Percentiles rank a stretch among this genome's conserved stretches.
phyloP scores from a whole-genome alignment of 192 early-diverging fungal species.

The Rhizoclosmatium globosum region DNA sequence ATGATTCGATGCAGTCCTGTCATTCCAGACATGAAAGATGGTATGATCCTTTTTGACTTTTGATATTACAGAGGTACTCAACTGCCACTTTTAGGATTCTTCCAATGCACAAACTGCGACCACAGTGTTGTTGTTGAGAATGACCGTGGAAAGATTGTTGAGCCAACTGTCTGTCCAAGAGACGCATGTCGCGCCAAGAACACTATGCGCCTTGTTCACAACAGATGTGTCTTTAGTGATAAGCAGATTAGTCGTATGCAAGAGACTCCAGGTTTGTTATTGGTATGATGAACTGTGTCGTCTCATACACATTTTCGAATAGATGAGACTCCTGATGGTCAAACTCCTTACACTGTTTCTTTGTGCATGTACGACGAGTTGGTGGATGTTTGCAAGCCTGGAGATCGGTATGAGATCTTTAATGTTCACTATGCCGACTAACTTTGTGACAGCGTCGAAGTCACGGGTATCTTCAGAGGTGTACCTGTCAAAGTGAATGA shows the following conservation, averaged over 20 bases:
- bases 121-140: slow-evolving; percentile 77
- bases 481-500: slow-evolving; percentile 93
- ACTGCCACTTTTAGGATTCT: slow-evolving; percentile 72
- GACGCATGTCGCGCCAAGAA: slow-evolving; percentile 81
- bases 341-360: slow-evolving; percentile 97
- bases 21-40: slow-evolving; percentile 93
- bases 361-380: slow-evolving; percentile 92
- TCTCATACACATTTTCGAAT: slow-evolving; percentile 9
- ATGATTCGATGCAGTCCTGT: slow-evolving; percentile 90
- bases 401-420: slow-evolving; percentile 70
- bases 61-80: neutral
- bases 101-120: slow-evolving; percentile 92
- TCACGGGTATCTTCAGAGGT: slow-evolving; percentile 95
- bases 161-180: slow-evolving; percentile 84
- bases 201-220: slow-evolving; percentile 90
- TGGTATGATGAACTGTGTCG: neutral
- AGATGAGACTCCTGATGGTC: slow-evolving; percentile 94
- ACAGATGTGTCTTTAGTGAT: slow-evolving; percentile 91
- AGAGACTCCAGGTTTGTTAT: slow-evolving; percentile 80
- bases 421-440: neutral
- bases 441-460: slow-evolving; percentile 67
- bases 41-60: slow-evolving; percentile 40
- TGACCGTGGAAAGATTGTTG: slow-evolving; percentile 88
- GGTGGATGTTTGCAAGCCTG: slow-evolving; percentile 90
- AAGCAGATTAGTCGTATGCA: slow-evolving; percentile 94